Base-by-base conservation (phyloP, 371 early-diverging fungal species). In the Mucor velutinosus region DNA sequence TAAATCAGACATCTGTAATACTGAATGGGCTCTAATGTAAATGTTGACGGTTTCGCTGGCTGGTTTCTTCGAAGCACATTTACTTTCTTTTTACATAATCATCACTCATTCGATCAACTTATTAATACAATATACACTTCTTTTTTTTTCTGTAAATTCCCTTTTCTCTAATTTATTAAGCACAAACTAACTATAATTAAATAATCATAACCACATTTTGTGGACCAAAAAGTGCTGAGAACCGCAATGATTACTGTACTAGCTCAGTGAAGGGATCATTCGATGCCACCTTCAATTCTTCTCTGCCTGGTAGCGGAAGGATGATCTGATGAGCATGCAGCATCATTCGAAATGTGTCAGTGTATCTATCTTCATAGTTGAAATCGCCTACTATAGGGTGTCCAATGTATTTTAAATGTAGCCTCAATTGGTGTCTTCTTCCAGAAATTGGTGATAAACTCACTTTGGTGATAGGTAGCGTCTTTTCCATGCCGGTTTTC, bases 381-480 rank as follows among this genome's bases (percentile, higher is more conserved):
- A 58, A 75, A 73, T 92, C 92, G 41, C 90, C 87, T 7, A 86
- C 63, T 43, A 92, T 90, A 4, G 91, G 88, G 78, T 86, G 87
- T 1, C 87, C 88, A 59, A 92, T 66, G 62, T 66, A 71, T 58
- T 82, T 70, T 5, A 88, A 70, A 74, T 92, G 92, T 7, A 91
- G 77, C 45, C 92, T 74, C n/a, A 92, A 76, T 67, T 92, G 92
- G 70, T 92, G 92, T 8, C 90, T 82, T 68, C 92, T 77, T 2
- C 92, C 92, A 11, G 90, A 86, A 17, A 87, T 70, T 4, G 87
- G 91, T 19, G 59, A 58, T 29, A 91, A 82, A 15, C 74, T 64
- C 10, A 91, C 82, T 59, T 76, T 72, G 12, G 67, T 67, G 0
- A 70, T 65, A 25, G 61, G 63, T 41, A 76, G 67, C 8, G 19